Base-by-base conservation (phyloP, 2,329 filamentous ascomycete genomes). In the Fusarium buharicum region DNA sequence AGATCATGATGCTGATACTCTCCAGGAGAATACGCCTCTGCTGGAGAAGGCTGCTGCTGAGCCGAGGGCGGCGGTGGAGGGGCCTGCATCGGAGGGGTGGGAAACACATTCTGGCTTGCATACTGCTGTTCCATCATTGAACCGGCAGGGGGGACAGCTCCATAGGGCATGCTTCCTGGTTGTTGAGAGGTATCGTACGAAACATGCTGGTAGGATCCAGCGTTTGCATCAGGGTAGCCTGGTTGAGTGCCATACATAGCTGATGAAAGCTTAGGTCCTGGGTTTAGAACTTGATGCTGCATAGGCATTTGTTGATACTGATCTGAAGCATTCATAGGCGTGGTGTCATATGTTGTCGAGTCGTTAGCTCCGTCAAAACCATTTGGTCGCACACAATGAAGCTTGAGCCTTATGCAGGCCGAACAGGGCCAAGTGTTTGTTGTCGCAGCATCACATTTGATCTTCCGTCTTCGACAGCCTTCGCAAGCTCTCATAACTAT, bases 391-490 rank as follows among this genome's bases (percentile, higher is more conserved):
- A 97, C 89, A 75, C 95, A 98, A 71, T 95, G 91, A 57, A 97
- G 85, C 80, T 97, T 98, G 62, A 98, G 82, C 44, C 94, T 87
- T 61, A 93, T 90, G 75, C 94, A 99, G 31, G 95, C 92, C 36
- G 93, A 95, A 77, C 94, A 98, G 24, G 95, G 95, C 94, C 95
- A 98, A 33, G 92, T 93, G 76, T 98, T 97, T 36, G 93, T 97
- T 13, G 94, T 97, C 17, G 94, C 94, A 48, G 94, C 93, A 79
- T 98, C 95, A 79, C 94, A 99, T 77, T 97, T 97, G 75, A 99
- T 99, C 78, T 99, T 99, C 72, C 94, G 87, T 77, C 93, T 89
- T 61, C 94, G 86, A 74, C 94, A 98, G 59, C 94, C 94, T 79
- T 97, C 94, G 76, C 94, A 98, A 53, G 94, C 95, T 81, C 95